A percentile compares a stretch with the other conserved stretches of the same genome.
Conservation (phyloP, 805 yeast species). For the Yarrowia porcina region DNA sequence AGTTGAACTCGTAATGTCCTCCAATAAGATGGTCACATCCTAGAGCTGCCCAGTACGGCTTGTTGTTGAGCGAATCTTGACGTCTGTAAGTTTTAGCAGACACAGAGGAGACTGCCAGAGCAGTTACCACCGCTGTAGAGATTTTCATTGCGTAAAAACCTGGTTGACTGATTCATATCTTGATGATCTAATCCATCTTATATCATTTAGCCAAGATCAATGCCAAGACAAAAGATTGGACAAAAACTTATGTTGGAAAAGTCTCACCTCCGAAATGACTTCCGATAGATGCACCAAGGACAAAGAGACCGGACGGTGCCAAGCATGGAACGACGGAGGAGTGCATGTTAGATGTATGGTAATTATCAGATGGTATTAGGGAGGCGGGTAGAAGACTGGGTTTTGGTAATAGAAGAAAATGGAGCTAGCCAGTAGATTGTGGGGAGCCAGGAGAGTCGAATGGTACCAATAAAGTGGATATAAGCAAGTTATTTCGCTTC, state of each 20-base stretch:
- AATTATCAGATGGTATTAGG: neutral
- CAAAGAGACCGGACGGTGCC: constrained; percentile 3
- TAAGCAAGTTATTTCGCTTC: too few species aligned
- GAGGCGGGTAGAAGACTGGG: too few species aligned
- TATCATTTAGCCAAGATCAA: neutral
- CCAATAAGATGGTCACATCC: constrained; percentile 5
- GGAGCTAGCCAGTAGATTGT: too few species aligned
- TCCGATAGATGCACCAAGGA: neutral
- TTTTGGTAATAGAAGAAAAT: too few species aligned
- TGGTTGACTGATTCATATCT: neutral
- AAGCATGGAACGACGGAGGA: neutral
- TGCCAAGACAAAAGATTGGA: neutral
- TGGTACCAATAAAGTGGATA: too few species aligned
- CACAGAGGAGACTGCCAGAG: neutral
- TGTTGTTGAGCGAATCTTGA: constrained; percentile 13
- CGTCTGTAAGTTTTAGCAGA: constrained; percentile 10
- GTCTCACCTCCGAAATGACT: neutral
- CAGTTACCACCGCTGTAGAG: neutral
- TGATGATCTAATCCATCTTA: neutral
- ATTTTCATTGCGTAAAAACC: neutral
- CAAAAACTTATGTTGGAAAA: too few species aligned
- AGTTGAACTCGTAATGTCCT: neutral
- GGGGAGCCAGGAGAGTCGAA: too few species aligned
- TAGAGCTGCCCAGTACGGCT: neutral
- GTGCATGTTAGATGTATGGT: neutral